Evolutionary conservation across 495 filamentous ascomycete genomes (phyloP), one percentile per base, ranked within the genome.

Genomic region (Lasiosphaeria miniovina): DNA sequence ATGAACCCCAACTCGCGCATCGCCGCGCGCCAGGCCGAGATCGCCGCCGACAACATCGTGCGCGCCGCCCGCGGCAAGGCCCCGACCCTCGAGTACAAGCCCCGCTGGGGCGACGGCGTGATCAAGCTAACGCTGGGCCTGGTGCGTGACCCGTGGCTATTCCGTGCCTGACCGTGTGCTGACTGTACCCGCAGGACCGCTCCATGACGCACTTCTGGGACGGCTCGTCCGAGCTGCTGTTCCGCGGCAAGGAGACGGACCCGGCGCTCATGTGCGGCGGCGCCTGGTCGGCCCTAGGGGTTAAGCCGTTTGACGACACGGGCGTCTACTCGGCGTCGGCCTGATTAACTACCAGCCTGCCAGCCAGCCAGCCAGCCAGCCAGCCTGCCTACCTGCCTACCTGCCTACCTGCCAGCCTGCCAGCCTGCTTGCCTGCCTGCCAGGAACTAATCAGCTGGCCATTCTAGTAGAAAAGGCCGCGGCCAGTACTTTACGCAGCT

Each of bases 111-210:
- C 7, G 67, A 72, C 35, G 67, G 60, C 4, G 60, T 65, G 3
- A 70, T 70, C 57, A 72, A 70, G 50, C 55, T 72, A 43, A 72
- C 63, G 0, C 49, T 72, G 3, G 67, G 69, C 3, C 53, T 72
- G 60, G 68, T 71, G 52, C 40, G 62, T 56, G 7, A 17, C 10
- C 36, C 52, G 17, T 45, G 12, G 6, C 11, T 1, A 1, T 14
- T n/a, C 11, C 49, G 48, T n/a, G 7, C 10, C 4, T 34, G 38
- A 10, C 5, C n/a, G n/a, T 36, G 40, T 7, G 7, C 50, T 63
- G 46, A 61, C 54, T 6, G 52, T 24, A 24, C 12, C n/a, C 36
- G 34, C 32, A 71, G 68, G 63, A 62, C 40, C 48, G 48, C 0
- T 72, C 65, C 0, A 62, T 66, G n/a, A 62, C 59, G 12, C 63